phyloP scores from a whole-genome alignment of 1,284 basidiomycete species.

The Kalmanozyma brasiliensis region DNA sequence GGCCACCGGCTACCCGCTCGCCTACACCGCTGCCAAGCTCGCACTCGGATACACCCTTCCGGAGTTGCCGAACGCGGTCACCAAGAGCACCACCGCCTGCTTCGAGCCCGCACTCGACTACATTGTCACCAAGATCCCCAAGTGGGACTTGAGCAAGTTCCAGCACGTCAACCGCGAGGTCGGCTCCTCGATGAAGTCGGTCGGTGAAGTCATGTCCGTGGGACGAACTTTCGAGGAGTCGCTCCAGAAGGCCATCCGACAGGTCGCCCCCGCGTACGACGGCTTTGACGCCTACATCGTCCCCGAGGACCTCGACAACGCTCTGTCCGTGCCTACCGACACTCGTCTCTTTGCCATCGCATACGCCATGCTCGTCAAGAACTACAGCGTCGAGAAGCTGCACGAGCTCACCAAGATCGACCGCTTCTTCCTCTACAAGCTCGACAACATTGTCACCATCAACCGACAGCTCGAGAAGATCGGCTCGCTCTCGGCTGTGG shows the following conservation, averaged over 20 bases:
- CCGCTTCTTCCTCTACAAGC: constrained; percentile 97
- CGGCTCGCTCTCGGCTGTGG: constrained; percentile 73
- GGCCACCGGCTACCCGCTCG: constrained; percentile 97
- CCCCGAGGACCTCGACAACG: constrained; percentile 84
- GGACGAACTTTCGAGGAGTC: constrained; percentile 99
- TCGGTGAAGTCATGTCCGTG: constrained; percentile 99
- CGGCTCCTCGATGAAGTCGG: constrained; percentile 98
- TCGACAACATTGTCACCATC: constrained; percentile 86
- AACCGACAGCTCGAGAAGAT: constrained; percentile 67
- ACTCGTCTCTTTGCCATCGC: constrained; percentile 96
- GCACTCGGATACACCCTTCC: constrained; percentile 98
- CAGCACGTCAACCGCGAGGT: constrained; percentile 93
- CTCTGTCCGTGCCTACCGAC: constrained; percentile 80
- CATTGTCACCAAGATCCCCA: constrained; percentile 99
- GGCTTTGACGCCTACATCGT: constrained; percentile 78
- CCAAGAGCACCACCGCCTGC: constrained; percentile 98
- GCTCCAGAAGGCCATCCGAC: constrained; percentile 97
- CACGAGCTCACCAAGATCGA: constrained; percentile 98
- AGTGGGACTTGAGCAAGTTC: constrained; percentile 99
- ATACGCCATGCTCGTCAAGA: constrained; percentile 93
- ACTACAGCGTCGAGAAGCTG: constrained; percentile 87
- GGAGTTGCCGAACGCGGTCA: constrained; percentile 97
- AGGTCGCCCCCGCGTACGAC: constrained; percentile 86
- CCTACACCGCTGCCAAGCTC: constrained; percentile 99
- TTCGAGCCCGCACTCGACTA: constrained; percentile 99